phyloP scores from a whole-genome alignment of 352 stramenopile genomes.

The Phytophthora pinifolia region DNA sequence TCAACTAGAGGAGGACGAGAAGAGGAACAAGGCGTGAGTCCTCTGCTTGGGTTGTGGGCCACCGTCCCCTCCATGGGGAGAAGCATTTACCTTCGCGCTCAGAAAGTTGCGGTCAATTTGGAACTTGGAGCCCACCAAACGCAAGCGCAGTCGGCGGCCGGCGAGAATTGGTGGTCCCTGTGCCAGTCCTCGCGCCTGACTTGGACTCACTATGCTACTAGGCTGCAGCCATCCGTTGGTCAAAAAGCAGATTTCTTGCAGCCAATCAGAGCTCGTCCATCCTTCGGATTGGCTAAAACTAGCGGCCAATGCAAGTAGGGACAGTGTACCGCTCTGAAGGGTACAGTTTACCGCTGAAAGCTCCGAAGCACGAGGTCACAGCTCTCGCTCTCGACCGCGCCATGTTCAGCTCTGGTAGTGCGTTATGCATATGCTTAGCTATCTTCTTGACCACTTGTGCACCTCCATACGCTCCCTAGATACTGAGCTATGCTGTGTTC shows the following conservation, averaged over 20 bases:
- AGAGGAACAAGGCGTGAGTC: conserved; percentile 5
- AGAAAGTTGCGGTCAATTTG: conserved; percentile 91
- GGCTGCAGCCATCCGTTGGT: neutral
- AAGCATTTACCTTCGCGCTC: conserved; percentile 65
- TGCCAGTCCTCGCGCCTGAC: conserved; percentile 66
- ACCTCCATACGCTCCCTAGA: neutral
- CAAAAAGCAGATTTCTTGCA: conserved; percentile 1
- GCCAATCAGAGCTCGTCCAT: conserved; percentile 41
- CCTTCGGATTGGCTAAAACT: neutral
- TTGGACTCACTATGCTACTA: conserved; percentile 52
- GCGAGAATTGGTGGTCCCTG: conserved; percentile 82
- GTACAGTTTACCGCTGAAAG: too few species aligned
- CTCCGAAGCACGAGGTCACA: neutral
- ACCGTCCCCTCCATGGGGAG: neutral
- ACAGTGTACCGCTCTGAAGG: too few species aligned
- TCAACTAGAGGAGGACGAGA: conserved; percentile 44
- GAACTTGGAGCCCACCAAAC: conserved; percentile 72
- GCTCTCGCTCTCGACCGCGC: neutral
- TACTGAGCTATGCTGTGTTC: conserved; percentile 12
- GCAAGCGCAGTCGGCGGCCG: conserved; percentile 19
- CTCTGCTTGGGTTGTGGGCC: neutral
- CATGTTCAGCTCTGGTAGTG: conserved; percentile 45
- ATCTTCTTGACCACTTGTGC: neutral
- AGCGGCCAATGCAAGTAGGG: too few species aligned
- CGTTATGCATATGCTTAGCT: conserved; percentile 12